Evolutionary conservation across 2,329 filamentous ascomycete genomes (phyloP), one percentile per base, ranked within the genome.

Genomic region (Dactylellina drechsleri): DNA sequence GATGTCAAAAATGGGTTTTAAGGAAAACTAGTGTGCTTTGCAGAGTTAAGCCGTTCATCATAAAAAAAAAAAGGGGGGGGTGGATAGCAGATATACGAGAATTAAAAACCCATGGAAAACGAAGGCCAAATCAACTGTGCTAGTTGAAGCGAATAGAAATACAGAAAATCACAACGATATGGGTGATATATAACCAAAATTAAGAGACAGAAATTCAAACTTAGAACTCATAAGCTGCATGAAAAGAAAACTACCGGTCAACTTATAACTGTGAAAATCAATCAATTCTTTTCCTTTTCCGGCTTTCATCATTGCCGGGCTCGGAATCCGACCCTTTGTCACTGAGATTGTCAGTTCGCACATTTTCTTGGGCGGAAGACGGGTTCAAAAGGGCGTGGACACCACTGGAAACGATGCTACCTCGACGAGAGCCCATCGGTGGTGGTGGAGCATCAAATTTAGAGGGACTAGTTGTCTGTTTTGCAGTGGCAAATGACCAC

Each of bases 381-480:
- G 79, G 79, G 57, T 80, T 80, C 23, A 80, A 56, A 23, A 80
- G 64, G 58, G 79, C 79, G 76, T 80, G 79, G 13, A 80, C 79
- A 58, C 77, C 78, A 62, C 79, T 80, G 16, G 79, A 77, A 13
- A 78, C 79, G 56, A 80, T 77, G 54, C 79, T 80, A 8, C 79
- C 77, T 15, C 79, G 79, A 23, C 79, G 76, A n/a, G 79, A 79
- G 36, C 79, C 79, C 31, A 79, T 79, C 18, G 77, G 78, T 36
- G 78, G 78, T 8, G 79, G 76, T 20, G 76, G 76, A 31, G 77
- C 76, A 28, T 78, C 78, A 28, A 67, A 72, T 47, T 74, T 76
- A 16, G 66, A 70, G 54, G 64, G 61, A 43, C 76, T 65, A n/a
- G 66, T 62, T 1, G 76, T 74, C 41, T 76, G 60, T 54, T 71